Percentiles rank a stretch among this genome's conserved stretches.
phyloP scores from a whole-genome alignment of 2,329 filamentous ascomycete genomes.

The Ciborinia camelliae region DNA sequence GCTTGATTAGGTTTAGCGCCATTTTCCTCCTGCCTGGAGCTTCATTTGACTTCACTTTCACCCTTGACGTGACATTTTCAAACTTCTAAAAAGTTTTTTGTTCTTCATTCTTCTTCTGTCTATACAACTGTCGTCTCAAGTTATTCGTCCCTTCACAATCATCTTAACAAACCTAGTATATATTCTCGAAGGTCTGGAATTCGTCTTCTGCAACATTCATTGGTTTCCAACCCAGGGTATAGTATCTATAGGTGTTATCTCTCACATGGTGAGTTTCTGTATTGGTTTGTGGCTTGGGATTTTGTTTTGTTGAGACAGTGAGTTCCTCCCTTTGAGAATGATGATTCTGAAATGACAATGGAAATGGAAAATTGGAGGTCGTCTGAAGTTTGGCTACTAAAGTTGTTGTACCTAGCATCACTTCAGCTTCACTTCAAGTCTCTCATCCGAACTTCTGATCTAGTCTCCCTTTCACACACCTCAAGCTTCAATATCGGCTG shows the following conservation, averaged over 20 bases:
- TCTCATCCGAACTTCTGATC: neutral
- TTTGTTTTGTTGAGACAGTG: neutral
- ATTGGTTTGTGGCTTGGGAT: neutral
- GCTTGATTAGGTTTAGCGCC: slow-evolving; percentile 2
- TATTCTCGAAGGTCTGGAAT: neutral
- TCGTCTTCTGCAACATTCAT: neutral
- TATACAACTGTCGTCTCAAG: neutral
- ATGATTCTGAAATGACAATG: neutral
- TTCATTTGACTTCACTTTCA: slow-evolving; percentile 1
- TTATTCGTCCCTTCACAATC: neutral
- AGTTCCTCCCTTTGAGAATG: neutral
- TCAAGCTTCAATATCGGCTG: neutral
- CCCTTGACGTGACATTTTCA: neutral
- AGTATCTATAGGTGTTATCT: neutral
- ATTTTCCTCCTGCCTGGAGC: neutral
- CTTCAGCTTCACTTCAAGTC: neutral
- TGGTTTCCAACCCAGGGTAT: neutral
- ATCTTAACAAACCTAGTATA: neutral
- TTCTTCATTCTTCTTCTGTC: neutral
- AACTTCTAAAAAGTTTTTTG: neutral
- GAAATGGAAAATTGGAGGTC: neutral
- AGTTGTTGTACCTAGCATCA: neutral
- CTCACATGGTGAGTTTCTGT: neutral
- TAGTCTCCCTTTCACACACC: neutral
- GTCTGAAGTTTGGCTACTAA: neutral